Evolutionary conservation across 768 basidiomycete genomes (phyloP).

Genomic region (Serendipita vermifera): DNA sequence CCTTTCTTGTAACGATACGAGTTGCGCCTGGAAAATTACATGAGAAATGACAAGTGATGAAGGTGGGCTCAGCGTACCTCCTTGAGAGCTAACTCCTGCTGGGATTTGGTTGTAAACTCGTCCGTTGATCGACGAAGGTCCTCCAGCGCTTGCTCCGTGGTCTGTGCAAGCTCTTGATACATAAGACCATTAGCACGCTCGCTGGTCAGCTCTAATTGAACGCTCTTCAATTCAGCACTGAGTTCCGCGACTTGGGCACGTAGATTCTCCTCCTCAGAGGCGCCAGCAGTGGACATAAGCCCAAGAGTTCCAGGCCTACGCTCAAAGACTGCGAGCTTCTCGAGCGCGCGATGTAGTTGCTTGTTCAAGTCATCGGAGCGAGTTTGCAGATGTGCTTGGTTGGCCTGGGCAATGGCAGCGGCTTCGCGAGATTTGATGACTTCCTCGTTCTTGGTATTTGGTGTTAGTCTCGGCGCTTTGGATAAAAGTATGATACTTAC

Average conservation of each 20-base stretch:
- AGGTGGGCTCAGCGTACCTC: not conserved
- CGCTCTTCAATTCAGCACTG: constrained; percentile 62
- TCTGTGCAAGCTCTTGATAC: constrained; percentile 51
- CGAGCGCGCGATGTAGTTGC: constrained; percentile 61
- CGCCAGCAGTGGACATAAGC: constrained; percentile 24
- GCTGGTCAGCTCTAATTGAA: constrained; percentile 68
- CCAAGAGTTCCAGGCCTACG: constrained; percentile 34
- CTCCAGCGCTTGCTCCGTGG: not conserved
- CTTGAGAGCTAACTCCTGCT: not conserved
- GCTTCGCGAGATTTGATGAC: constrained; percentile 55
- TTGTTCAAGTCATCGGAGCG: constrained; percentile 46
- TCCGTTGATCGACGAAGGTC: not conserved
- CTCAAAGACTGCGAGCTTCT: constrained; percentile 81
- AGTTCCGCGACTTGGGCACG: constrained; percentile 77
- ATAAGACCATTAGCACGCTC: constrained; percentile 69
- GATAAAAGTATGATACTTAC: constrained; percentile 30
- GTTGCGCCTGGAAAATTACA: constrained; percentile 39
- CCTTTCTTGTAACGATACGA: constrained; percentile 48
- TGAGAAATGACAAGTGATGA: not conserved
- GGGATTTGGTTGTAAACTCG: not conserved
- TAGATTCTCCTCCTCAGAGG: constrained; percentile 59
- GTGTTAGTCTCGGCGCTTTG: too few species aligned
- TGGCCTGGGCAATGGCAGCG: constrained; percentile 60
- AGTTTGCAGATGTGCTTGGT: constrained; percentile 65
- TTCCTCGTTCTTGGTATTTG: constrained; percentile 40